Evolutionary conservation across 2,329 filamentous ascomycete species (phyloP), one percentile per base, ranked within the genome.

Genomic region (Cercospora canescens): DNA sequence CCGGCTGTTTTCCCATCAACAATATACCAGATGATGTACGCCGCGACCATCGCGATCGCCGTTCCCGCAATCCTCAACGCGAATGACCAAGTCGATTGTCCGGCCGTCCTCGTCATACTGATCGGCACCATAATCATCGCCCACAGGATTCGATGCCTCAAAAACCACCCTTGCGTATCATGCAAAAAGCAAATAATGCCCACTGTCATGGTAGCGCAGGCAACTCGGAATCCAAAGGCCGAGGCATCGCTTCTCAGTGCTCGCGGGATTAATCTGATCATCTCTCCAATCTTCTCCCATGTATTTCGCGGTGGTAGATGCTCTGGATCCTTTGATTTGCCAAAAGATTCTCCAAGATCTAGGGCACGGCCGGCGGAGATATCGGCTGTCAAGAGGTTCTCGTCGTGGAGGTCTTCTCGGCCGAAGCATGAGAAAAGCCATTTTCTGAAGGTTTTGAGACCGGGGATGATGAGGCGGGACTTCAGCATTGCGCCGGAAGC

Each of bases 1-100:
- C 90, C 91, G 0, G 87, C 80, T 0, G 86, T 86, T 11, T 87
- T 83, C 54, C 84, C 78, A 70, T 87, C 84, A 0, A 88, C 87
- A n/a, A 93, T 92, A 71, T 93, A 93, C 64, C 88, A 93, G 91
- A 89, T 89, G 5, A 91, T 76, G 60, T 89, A 84, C 1, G 87
- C 85, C 21, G 85, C 80, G 4, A 88, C 75, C 85, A 90, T 90
- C 8, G 88, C 88, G 3, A 89, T 71, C 1, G 84, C 76, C 0
- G 90, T 93, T 6, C 90, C 91, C 0, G 81, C 83, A 72, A 92
- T 83, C 26, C 90, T 83, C 16, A 89, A 85, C 90, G 80, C 4
- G 4, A 91, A 76, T 45, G 88, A 89, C 72, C 90, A 91, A n/a
- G 91, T 85, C 18, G 88, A 89, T 70, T 91, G 88, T 0, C 91